Base-by-base conservation (phyloP, 768 basidiomycete species). In the Russula lepida region DNA sequence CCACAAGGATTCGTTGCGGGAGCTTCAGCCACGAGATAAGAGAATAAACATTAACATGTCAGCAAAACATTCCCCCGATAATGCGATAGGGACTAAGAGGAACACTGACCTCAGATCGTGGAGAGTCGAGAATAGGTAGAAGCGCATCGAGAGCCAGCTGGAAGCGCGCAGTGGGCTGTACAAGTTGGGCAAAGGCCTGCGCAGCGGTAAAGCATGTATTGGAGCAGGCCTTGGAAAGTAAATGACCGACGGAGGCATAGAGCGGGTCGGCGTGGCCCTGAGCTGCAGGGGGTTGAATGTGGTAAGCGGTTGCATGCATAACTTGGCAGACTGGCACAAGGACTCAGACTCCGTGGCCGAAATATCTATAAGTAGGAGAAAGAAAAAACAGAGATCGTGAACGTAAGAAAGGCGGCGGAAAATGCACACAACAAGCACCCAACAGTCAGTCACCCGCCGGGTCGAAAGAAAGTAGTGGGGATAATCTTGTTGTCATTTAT, bases 71-170 rank as follows among this genome's bases (percentile, higher is more conserved):
- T 15, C 47, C 23, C 12, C 23, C n/a, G 41, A 30, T 43, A 19
- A 35, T 15, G 13, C 44, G 25, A 44, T 41, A 33, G 41, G 33
- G 55, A 23, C 48, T 9, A 21, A 50, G 27, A 8, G n/a, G 4
- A 7, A 5, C 5, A 61, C 65, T 60, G 21, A 66, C 65, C 44
- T 66, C 63, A 58, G 63, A 66, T 48, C 63, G 65, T 30, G 63
- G 51, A 25, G 75, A 75, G 68, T 78, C 85, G 68, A 90, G 79
- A 67, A 88, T 75, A 15, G 88, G 88, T 71, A 91, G 76, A 70
- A 91, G 75, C 76, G 84, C 85, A 76, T 91, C 88, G 67, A 91
- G 81, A 69, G 88, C 88, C 73, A 90, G 81, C 78, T 89, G 88
- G 74, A 91, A 91, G 64, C 88, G 82, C 74, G 85, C 80, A 54